Evolutionary conservation across 2,329 filamentous ascomycete species (phyloP).

Genomic region (Paecilomyces formosus): DNA sequence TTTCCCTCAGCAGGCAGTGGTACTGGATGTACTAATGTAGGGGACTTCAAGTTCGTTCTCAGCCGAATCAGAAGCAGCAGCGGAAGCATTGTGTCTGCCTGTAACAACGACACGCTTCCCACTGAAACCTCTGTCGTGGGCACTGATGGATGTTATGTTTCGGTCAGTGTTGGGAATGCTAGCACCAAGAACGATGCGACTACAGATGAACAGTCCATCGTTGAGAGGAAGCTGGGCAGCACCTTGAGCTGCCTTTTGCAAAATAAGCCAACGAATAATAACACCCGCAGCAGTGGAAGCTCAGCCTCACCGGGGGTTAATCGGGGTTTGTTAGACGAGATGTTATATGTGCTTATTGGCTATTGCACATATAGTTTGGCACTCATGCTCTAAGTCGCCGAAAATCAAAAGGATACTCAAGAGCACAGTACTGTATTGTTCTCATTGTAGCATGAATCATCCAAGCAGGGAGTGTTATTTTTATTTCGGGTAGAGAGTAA

Average conservation of each 20-base stretch:
- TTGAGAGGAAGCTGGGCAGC: constrained; percentile 44
- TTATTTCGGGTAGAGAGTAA: too few relatives aligned
- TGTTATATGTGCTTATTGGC: neutral
- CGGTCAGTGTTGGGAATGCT: constrained; percentile 56
- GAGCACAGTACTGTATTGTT: too few relatives aligned
- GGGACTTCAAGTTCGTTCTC: constrained; percentile 57
- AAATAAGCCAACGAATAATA: neutral
- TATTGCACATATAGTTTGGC: too few relatives aligned
- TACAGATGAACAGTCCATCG: constrained; percentile 44
- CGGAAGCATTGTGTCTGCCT: constrained; percentile 43
- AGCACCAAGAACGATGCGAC: constrained; percentile 53
- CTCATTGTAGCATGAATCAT: too few relatives aligned
- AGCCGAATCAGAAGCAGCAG: constrained; percentile 50
- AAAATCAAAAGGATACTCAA: too few relatives aligned
- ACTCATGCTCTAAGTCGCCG: too few relatives aligned
- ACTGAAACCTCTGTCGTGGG: constrained; percentile 50
- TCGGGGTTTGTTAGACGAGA: neutral
- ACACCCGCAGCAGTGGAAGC: neutral
- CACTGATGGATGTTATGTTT: constrained; percentile 51
- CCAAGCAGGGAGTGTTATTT: too few relatives aligned
- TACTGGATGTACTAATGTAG: constrained; percentile 43
- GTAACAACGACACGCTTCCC: constrained; percentile 49
- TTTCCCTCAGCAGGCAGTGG: constrained; percentile 45
- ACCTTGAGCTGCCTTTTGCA: constrained; percentile 43
- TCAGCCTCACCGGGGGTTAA: neutral